Evolutionary conservation across 768 basidiomycete genomes (phyloP).

Genomic region (Candolleomyces aberdarensis): DNA sequence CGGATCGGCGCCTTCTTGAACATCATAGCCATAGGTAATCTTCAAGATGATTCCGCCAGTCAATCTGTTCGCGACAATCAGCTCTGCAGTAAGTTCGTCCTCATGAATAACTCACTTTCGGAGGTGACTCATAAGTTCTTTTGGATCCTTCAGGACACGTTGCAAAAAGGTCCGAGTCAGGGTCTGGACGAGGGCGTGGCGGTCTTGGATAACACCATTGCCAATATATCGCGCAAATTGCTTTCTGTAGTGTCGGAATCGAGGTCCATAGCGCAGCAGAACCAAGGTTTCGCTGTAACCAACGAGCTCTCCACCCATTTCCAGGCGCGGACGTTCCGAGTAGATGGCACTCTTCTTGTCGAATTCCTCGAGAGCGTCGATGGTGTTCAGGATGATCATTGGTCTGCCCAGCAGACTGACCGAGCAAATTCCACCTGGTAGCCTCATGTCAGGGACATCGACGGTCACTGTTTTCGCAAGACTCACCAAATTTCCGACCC

Average conservation of each 20-base stretch:
- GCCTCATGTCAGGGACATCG: not conserved
- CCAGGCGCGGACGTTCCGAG: conserved; percentile 44
- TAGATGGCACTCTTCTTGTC: conserved; percentile 47
- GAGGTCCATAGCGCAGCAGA: conserved; percentile 39
- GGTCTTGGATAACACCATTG: conserved; percentile 24
- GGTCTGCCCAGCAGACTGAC: conserved; percentile 41
- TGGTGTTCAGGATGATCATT: conserved; percentile 48
- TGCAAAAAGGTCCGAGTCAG: conserved; percentile 36
- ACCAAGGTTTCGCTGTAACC: conserved; percentile 49
- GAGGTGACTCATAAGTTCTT: conserved; percentile 30
- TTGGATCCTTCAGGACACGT: conserved; percentile 29
- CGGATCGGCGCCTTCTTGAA: conserved; percentile 49
- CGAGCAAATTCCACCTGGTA: conserved; percentile 34
- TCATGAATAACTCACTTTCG: conserved; percentile 34
- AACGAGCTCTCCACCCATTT: conserved; percentile 50
- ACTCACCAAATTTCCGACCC: conserved; percentile 50
- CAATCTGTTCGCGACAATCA: conserved; percentile 27
- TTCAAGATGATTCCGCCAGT: conserved; percentile 53
- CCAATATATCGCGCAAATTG: conserved; percentile 42
- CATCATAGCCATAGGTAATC: conserved; percentile 55
- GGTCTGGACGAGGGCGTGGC: conserved; percentile 29
- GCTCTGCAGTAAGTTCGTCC: not conserved
- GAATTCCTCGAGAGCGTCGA: conserved; percentile 40
- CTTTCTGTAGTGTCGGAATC: conserved; percentile 43
- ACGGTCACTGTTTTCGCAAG: too few relatives aligned